Conservation (phyloP, 1,284 basidiomycete genomes). For the Leccinum solheimii region DNA sequence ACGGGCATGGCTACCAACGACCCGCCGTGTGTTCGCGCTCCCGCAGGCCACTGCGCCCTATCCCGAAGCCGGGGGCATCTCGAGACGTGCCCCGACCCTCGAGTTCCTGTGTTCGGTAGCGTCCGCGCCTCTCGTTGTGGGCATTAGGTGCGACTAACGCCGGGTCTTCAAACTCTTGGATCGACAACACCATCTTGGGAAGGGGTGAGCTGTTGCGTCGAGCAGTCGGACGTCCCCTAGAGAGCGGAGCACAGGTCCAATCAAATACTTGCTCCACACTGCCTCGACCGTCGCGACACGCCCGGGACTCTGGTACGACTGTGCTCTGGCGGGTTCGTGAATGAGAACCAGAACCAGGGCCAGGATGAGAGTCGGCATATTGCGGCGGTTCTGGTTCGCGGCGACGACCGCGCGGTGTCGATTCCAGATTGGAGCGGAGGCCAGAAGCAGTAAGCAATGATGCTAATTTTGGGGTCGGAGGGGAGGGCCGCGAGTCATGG, state of each 20-base stretch:
- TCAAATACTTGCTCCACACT: constrained; percentile 41
- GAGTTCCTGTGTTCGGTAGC: constrained; percentile 48
- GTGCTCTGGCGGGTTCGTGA: constrained; percentile 27
- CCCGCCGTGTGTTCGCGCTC: constrained; percentile 47
- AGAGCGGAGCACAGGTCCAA: constrained; percentile 37
- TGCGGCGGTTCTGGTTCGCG: constrained; percentile 40
- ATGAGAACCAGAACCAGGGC: constrained; percentile 30
- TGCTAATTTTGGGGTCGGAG: constrained; percentile 56
- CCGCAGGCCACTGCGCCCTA: constrained; percentile 57
- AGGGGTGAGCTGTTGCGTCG: constrained; percentile 55
- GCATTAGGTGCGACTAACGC: constrained; percentile 25
- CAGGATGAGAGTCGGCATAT: constrained; percentile 36
- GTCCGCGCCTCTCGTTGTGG: constrained; percentile 42
- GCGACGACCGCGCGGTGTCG: constrained; percentile 52
- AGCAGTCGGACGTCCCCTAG: constrained; percentile 46
- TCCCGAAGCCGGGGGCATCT: constrained; percentile 53
- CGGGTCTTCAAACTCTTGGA: constrained; percentile 37
- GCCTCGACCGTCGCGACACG: constrained; percentile 34
- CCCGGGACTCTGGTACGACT: constrained; percentile 19
- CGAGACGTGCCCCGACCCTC: constrained; percentile 40
- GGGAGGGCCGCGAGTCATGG: constrained; percentile 47
- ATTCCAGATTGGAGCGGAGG: constrained; percentile 35
- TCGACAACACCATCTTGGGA: constrained; percentile 42
- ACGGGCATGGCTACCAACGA: constrained; percentile 26
- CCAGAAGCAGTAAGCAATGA: constrained; percentile 33